Evolutionary conservation across 768 basidiomycete species (phyloP), one percentile per base, ranked within the genome.

Genomic region (Dentipellis fragilis): DNA sequence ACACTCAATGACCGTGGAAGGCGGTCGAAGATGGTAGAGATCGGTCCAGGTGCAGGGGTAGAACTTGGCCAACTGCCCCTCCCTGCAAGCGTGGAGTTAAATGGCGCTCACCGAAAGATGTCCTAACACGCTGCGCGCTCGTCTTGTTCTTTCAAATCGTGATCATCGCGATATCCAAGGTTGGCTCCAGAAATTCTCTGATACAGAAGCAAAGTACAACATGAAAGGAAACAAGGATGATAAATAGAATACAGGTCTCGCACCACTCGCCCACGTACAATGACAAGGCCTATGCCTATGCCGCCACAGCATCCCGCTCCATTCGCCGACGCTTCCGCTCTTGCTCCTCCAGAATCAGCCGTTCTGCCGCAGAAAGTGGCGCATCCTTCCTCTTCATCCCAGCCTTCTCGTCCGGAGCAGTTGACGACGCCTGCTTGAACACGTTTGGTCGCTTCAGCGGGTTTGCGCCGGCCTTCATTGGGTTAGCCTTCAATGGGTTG

Each of bases 271-370:
- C 40, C 40, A 14, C 8, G 14, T 14, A 42, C 40, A 42, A 2
- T 42, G 19, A 4, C 40, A 42, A n/a, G n/a, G 17, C 16, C 23
- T 21, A 22, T 1, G 17, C 40, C 23, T 37, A 60, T 42, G 49
- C 36, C 36, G 56, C 57, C 55, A 52, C 57, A 8, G 61, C 62
- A 40, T 75, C 76, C 42, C 76, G 65, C 60, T 87, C 88, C 82
- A 88, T 85, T 60, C 81, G 73, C 60, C 91, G 75, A 67, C 84
- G 78, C 70, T 95, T 94, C 66, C 92, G 77, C 68, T 92, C 91
- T 71, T 89, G 88, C 29, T 96, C 93, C 73, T 97, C 95, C 56
- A 84, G 61, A 58, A 96, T 94, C 57, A 98, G 70, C 59, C 80
- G 75, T 69, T 97, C 94, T 14, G 89, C 89, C 22, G 89, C 89